Evolutionary conservation across 371 early-diverging fungal species (phyloP).

Genomic region (Parasitella parasitica): DNA sequence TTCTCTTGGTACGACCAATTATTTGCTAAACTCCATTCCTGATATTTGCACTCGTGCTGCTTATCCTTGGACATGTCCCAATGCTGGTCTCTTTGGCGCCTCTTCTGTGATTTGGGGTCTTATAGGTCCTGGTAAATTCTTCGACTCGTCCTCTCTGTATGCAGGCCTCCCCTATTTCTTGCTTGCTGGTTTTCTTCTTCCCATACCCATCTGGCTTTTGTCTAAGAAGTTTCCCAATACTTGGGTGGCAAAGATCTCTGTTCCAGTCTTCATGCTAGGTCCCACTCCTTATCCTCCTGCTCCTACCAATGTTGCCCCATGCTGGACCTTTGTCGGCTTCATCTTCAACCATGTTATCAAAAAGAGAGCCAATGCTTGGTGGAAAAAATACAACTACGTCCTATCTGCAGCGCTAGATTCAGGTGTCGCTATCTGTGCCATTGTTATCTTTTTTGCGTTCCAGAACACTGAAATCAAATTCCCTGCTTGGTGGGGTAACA

Average conservation of each 20-base stretch:
- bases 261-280: slow-evolving; percentile 52
- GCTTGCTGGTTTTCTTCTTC: slow-evolving; percentile 43
- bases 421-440: slow-evolving; percentile 55
- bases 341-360: slow-evolving; percentile 60
- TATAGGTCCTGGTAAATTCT: slow-evolving; percentile 64
- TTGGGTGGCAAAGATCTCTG: slow-evolving; percentile 54
- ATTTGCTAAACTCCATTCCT: slow-evolving; percentile 52
- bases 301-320: slow-evolving; percentile 43
- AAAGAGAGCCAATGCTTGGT: slow-evolving; percentile 59
- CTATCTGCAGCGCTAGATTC: slow-evolving; percentile 72
- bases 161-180: slow-evolving; percentile 38
- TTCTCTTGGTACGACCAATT: slow-evolving; percentile 59
- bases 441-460: slow-evolving; percentile 53
- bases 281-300: slow-evolving; percentile 42
- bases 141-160: slow-evolving; percentile 54
- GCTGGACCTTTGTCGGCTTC: slow-evolving; percentile 62
- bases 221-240: slow-evolving; percentile 35
- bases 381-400: slow-evolving; percentile 68
- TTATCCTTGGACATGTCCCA: slow-evolving; percentile 55
- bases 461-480: slow-evolving; percentile 37
- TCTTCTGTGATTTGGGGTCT: slow-evolving; percentile 61
- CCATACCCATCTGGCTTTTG: slow-evolving; percentile 50
- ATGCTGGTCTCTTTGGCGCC: slow-evolving; percentile 42
- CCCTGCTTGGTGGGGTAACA: slow-evolving; percentile 47
- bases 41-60: slow-evolving; percentile 52